Base-by-base conservation (phyloP, 164 flowering plant species). In the Vitis cinerea region DNA sequence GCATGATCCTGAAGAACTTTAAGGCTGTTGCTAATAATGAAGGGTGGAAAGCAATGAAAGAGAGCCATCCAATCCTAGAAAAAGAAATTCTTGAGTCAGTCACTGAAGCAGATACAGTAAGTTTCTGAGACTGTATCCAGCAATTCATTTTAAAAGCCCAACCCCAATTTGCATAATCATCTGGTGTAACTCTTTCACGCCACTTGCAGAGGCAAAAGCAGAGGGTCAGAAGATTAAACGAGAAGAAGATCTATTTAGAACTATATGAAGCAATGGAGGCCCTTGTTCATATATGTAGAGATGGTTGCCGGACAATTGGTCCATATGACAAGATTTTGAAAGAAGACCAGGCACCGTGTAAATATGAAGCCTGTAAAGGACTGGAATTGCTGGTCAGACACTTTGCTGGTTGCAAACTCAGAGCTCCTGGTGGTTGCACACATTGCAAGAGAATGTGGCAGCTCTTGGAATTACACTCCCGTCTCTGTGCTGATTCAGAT, bases 361-460 rank as follows among this genome's bases (percentile, higher is more conserved):
- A 51, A 9, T 93, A 79, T 52, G 74, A 71, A n/a, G 85, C 97
- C 9, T 95, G 99, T 62, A 88, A 89, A 63, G 95, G 97, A 17
- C 82, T 95, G 2, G 98, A 95, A 64, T 64, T 69, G 64, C 93
- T 95, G 3, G 75, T 93, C 56, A 88, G 97, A 2, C 99, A 95
- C 75, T 91, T 95, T 65, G 93, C 98, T 12, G 80, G 85, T 12
- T 95, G 99, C 76, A 93, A 87, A 77, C 12, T 82, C 74, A 84
- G 97, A 71, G 88, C 82, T 12, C 85, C 90, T 9, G 92, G 97
- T 3, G 93, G 92, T 2, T 95, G 99, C 67, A 52, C 71, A 50
- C 99, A 87, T 51, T 95, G 99, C 86, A 93, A 88, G 88, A 88
- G 97, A 77, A 93, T 93, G 98, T 91, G 97, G 98, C 99, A 93